These are phyloP conservation scores for Pseudonitzschia pungens DNA, from an alignment of 108 stramenopile species.

Conservation along the genomic window DNA sequence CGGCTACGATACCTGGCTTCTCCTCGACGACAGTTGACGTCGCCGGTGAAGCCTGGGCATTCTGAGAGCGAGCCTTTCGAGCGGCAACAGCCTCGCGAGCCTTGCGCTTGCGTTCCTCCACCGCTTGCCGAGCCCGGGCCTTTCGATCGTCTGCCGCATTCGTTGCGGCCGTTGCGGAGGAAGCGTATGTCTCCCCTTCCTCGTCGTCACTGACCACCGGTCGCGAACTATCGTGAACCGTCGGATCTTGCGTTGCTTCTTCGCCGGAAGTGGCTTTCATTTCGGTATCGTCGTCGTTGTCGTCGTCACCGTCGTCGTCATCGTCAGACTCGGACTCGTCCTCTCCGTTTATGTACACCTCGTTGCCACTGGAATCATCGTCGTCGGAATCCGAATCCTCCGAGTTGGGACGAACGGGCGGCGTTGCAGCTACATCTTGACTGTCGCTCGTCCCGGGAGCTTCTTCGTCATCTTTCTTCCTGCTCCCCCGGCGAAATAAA, in stretches of 20 bases:
- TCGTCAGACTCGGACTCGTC: neutral
- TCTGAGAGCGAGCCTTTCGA: slow-evolving; percentile 23
- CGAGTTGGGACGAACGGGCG: neutral
- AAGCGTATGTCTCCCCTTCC: neutral
- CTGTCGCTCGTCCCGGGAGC: neutral
- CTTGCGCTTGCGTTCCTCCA: slow-evolving; percentile 44
- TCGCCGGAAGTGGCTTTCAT: neutral
- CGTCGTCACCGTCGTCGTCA: neutral
- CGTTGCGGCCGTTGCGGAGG: neutral
- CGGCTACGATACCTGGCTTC: neutral
- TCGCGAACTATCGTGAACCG: neutral
- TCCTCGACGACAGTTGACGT: neutral
- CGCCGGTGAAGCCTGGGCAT: neutral
- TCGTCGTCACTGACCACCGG: neutral
- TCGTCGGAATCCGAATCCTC: neutral
- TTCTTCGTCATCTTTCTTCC: neutral
- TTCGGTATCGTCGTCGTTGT: neutral
- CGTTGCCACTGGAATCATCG: neutral
- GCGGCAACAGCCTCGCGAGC: slow-evolving; percentile 42
- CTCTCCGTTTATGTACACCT: neutral
- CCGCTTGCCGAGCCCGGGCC: slow-evolving; percentile 32
- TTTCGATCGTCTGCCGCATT: slow-evolving; percentile 20
- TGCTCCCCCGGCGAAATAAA: neutral
- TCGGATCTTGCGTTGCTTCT: neutral
- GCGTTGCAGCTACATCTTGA: neutral